Conservation (phyloP, 1,139 yeast genomes). For the Kazachstania sp. region DNA sequence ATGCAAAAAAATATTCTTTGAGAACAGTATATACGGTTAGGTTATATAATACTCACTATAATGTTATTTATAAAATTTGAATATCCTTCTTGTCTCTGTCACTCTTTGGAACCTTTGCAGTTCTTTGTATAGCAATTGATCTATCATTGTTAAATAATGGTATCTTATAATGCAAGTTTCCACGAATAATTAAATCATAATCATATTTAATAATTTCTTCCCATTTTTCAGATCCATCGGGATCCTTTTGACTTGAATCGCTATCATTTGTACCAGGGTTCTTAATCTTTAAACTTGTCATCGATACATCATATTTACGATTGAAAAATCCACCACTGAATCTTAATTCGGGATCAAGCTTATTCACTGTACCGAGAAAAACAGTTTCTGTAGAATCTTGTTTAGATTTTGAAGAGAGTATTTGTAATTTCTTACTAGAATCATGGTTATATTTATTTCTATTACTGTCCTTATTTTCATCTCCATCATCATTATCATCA, state of each 20-base stretch:
- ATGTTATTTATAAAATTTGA: too few species aligned
- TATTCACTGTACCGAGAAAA: conserved; percentile 59
- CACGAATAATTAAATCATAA: conserved; percentile 77
- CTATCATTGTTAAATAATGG: conserved; percentile 52
- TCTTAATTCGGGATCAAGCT: conserved; percentile 61
- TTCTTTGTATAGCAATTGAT: conserved; percentile 55
- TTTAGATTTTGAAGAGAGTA: background rate
- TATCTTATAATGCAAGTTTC: conserved; percentile 67
- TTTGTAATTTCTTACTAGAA: background rate
- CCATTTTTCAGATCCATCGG: conserved; percentile 52
- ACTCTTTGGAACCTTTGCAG: conserved; percentile 27
- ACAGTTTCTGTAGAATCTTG: conserved; percentile 45
- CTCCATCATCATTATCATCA: background rate
- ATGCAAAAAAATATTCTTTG: too few species aligned
- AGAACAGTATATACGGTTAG: too few species aligned
- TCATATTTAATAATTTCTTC: conserved; percentile 66
- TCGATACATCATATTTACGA: conserved; percentile 46
- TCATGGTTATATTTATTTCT: background rate
- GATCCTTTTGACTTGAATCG: conserved; percentile 25
- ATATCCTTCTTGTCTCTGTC: background rate
- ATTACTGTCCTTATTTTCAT: background rate
- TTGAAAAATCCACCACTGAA: conserved; percentile 76
- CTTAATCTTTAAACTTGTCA: conserved; percentile 62
- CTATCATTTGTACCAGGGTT: conserved; percentile 63
- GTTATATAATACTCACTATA: too few species aligned